Percentiles rank a stretch among this genome's conserved stretches.
Evolutionary conservation across 805 yeast genomes (phyloP).

Genomic region (Pichia pseudocactophila): DNA sequence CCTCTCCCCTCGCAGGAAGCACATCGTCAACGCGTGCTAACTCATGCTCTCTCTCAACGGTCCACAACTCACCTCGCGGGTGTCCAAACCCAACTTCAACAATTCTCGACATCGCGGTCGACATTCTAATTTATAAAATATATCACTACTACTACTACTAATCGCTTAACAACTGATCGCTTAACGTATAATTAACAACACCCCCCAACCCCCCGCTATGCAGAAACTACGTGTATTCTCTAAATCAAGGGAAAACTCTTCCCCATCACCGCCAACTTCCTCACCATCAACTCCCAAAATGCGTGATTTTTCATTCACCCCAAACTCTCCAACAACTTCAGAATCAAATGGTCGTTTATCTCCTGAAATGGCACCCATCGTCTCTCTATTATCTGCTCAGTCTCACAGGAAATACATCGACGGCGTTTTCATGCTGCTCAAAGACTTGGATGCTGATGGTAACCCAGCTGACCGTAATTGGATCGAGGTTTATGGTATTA

Average conservation of each 20-base stretch:
- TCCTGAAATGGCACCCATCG: constrained; percentile 55
- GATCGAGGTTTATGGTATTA: constrained; percentile 87
- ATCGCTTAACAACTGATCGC: too few species aligned
- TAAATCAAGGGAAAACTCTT: constrained; percentile 8
- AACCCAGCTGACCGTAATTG: constrained; percentile 76
- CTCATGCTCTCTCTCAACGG: too few species aligned
- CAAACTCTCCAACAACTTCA: constrained; percentile 15
- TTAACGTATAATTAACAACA: too few species aligned
- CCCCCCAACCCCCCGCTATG: constrained; percentile 10
- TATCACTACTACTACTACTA: too few species aligned
- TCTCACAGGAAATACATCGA: constrained; percentile 66
- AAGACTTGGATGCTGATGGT: constrained; percentile 77
- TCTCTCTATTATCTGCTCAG: constrained; percentile 66
- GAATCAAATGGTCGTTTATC: constrained; percentile 25
- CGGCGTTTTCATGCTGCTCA: constrained; percentile 65
- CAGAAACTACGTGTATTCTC: constrained; percentile 21
- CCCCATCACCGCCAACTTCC: constrained; percentile 2
- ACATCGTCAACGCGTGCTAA: too few species aligned
- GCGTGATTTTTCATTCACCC: not conserved
- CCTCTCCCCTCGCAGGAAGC: too few species aligned
- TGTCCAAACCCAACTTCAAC: too few species aligned
- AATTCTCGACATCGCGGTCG: too few species aligned
- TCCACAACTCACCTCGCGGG: too few species aligned
- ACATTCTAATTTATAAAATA: too few species aligned
- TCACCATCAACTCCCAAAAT: constrained; percentile 6